phyloP scores from a whole-genome alignment of 1,139 yeast species.

The Yamadazyma atmosphaerica region DNA sequence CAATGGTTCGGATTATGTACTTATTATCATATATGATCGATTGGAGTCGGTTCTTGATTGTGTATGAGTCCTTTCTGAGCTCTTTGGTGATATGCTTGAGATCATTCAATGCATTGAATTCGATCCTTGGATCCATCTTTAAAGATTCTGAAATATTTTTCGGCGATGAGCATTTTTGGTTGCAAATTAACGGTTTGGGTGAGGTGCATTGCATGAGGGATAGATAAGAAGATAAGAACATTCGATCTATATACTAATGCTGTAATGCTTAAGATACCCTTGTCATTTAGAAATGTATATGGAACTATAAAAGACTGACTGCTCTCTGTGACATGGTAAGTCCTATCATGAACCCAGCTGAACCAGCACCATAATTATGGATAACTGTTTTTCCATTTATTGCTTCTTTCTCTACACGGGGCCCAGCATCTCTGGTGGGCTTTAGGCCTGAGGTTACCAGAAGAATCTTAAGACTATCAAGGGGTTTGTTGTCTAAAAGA shows the following conservation, averaged over 20 bases:
- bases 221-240: too few relatives aligned
- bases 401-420: conserved; percentile 47
- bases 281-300: too few relatives aligned
- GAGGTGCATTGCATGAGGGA: too few relatives aligned
- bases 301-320: conserved; percentile 28
- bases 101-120: conserved; percentile 12
- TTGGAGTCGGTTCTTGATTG: conserved; percentile 62
- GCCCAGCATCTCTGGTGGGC: conserved; percentile 66
- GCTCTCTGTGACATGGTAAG: conserved; percentile 53
- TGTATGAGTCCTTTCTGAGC: conserved; percentile 53
- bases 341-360: conserved; percentile 74
- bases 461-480: conserved; percentile 32
- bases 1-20: conserved; percentile 23
- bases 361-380: conserved; percentile 76
- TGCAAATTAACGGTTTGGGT: conserved; percentile 1
- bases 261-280: too few relatives aligned
- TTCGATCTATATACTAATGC: too few relatives aligned
- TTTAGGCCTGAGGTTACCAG: conserved; percentile 63
- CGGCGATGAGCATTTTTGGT: background rate
- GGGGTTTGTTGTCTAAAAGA: conserved; percentile 26
- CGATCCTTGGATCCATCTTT: background rate
- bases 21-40: conserved; percentile 64
- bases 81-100: conserved; percentile 33
- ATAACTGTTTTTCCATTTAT: conserved; percentile 19
- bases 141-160: too few relatives aligned